Evolutionary conservation across 371 early-diverging fungal species (phyloP), one percentile per base, ranked within the genome.

Genomic region (Apophysomyces ossiformis): DNA sequence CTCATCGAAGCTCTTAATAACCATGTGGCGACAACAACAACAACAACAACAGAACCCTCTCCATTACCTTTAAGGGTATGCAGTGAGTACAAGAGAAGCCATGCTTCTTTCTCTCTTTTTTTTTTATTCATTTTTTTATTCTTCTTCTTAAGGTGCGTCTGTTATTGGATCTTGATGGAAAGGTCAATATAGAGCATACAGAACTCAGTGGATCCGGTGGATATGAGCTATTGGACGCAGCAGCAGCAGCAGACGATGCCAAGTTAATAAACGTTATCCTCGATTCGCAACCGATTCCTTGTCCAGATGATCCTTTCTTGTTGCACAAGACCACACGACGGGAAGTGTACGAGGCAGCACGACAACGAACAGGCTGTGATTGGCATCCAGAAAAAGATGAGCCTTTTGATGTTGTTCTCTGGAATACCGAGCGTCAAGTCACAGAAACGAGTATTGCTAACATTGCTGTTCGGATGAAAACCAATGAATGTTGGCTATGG

Each of bases 401-500:
- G 12, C 79, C 82, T 0, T 87, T 85, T 65, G 89, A 89, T 66
- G 89, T 87, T 44, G 64, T 88, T 5, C 56, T 89, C 41, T 85
- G 74, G 71, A 89, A 89, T 56, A 59, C 77, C 32, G 44, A 79
- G 1, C 26, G 63, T 0, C 71, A 87, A 18, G 67, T 89, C 2
- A 89, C 87, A 47, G 89, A 89, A 66, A 75, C 87, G 0, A 79
- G 85, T 26, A 85, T 89, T 56, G 86, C 87, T 11, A 89, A 89
- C 58, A 76, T 89, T 37, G 87, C 89, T 13, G 56, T 89, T 15
- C 71, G 74, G 8, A 64, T 73, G 21, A 46, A 18, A 58, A 67
- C 16, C 32, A 58, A 62, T 61, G 78, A 58, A 37, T 69, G 15
- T 60, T 62, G 15, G n/a, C 56, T 35, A 0, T 88, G 86, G 86